Evolutionary conservation across 2,329 filamentous ascomycete genomes (phyloP), one percentile per base, ranked within the genome.

Genomic region (Alternaria conjuncta): DNA sequence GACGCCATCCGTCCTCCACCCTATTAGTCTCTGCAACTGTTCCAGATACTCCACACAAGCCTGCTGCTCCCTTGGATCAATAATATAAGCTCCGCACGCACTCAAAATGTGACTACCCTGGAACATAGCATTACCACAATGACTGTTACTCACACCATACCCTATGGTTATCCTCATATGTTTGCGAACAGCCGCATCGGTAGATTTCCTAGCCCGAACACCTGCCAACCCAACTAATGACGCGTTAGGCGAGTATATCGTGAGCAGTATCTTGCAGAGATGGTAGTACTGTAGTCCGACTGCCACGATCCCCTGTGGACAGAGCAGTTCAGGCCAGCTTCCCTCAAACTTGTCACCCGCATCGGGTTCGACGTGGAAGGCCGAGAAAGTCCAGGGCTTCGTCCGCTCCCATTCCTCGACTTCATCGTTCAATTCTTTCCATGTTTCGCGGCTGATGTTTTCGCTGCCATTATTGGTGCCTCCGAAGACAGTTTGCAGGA

Each of bases 241-340:
- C 12, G 73, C 69, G 23, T 76, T 70, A 1, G 74, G 72, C 2
- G 72, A 76, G 51, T 76, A 76, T 18, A 76, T 71, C 2, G 69
- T 71, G 6, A 76, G 67, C 3, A 77, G 60, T 23, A 77, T 76
- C 60, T 75, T 74, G 63, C 73, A 75, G 5, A 77, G 65, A 23
- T 77, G 74, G 58, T 75, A 75, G 36, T 75, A 75, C 45, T 77
- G 73, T 5, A 76, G 32, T 1, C 74, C 73, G 23, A 77, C 71
- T 20, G 75, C 72, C 15, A 75, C 67, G 4, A 74, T 70, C 13
- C 73, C 74, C 45, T 69, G 66, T 0, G 73, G 57, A 15, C 71
- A 73, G 0, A 70, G 71, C 8, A 76, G 58, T 25, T 63, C 64
- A 2, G 75, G 74, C 73, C 74, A 76, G 3, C 53, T 36, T 5